These are phyloP conservation scores for Arthrobotrys pseudoclavata DNA, from an alignment of 2,329 filamentous ascomycete species.

Conservation along the genomic window DNA sequence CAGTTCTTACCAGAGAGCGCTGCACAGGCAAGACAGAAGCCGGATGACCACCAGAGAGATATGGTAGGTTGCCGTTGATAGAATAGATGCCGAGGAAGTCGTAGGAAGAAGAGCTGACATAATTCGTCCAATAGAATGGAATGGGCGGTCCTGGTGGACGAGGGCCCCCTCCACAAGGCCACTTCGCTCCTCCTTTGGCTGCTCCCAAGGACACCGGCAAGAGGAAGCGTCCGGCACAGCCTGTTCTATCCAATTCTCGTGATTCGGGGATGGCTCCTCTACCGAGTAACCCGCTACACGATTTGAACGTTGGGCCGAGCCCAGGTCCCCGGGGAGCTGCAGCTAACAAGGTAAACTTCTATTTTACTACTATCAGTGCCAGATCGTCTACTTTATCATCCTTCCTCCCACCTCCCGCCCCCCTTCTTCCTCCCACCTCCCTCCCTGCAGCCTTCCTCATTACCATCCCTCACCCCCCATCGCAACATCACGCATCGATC, in stretches of 20 bases:
- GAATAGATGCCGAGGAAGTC: not conserved
- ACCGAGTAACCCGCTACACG: conserved; percentile 37
- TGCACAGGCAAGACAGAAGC: conserved; percentile 74
- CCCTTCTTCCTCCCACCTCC: not conserved
- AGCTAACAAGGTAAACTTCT: conserved; percentile 40
- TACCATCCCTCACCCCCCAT: not conserved
- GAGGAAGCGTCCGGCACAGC: conserved; percentile 67
- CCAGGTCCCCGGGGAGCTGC: conserved; percentile 45
- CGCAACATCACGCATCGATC: not conserved
- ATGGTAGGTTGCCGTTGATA: conserved; percentile 27
- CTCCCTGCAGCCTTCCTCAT: not conserved
- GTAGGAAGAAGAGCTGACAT: conserved; percentile 10
- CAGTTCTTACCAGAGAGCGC: conserved; percentile 95
- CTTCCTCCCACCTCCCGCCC: not conserved
- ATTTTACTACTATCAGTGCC: not conserved
- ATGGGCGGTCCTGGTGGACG: conserved; percentile 67
- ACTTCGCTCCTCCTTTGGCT: conserved; percentile 86
- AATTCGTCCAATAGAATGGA: conserved; percentile 23
- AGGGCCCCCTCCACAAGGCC: conserved; percentile 85
- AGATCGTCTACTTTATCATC: not conserved
- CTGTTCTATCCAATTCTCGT: conserved; percentile 38
- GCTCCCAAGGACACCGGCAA: conserved; percentile 93
- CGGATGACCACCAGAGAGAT: conserved; percentile 69
- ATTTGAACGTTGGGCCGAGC: conserved; percentile 40
- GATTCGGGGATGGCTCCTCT: conserved; percentile 48